phyloP scores from a whole-genome alignment of 2,329 filamentous ascomycete species.

The Pseudomassariella vexata region DNA sequence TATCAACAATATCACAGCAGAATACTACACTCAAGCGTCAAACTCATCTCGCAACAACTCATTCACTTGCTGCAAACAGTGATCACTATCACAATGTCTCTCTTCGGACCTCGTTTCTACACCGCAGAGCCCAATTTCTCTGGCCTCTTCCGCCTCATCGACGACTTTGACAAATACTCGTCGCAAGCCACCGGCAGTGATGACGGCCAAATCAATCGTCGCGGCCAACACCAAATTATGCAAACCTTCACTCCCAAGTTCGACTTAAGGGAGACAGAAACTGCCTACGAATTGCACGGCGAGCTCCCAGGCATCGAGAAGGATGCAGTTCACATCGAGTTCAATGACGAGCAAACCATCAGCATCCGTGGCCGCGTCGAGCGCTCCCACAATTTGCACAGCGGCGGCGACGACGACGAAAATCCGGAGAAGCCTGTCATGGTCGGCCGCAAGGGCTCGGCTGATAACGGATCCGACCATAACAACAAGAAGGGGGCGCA shows the following conservation, averaged over 20 bases:
- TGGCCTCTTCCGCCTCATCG: slow-evolving; percentile 6
- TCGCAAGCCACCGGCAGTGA: background rate
- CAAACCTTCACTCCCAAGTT: slow-evolving; percentile 6
- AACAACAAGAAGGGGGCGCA: no score
- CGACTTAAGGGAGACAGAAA: slow-evolving; percentile 7
- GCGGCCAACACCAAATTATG: background rate
- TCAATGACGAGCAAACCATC: slow-evolving; percentile 7
- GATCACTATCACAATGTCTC: no score
- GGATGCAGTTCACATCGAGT: slow-evolving; percentile 6
- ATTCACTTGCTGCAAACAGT: no score
- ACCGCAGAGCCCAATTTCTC: slow-evolving; percentile 4
- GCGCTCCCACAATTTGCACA: background rate
- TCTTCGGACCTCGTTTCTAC: slow-evolving; percentile 5
- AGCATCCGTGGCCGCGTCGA: slow-evolving; percentile 5
- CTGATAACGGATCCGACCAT: background rate
- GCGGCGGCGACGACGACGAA: background rate
- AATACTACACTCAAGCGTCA: no score
- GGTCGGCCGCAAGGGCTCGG: no score
- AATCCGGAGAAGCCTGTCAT: no score
- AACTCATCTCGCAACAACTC: no score
- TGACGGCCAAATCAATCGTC: background rate
- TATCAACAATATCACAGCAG: no score
- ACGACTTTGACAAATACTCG: slow-evolving; percentile 6
- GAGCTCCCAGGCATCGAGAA: slow-evolving; percentile 6
- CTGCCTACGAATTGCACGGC: slow-evolving; percentile 5